These are phyloP conservation scores for Pyracantha coccinea DNA, from an alignment of 331 rosid genomes.

Conservation along the genomic window DNA sequence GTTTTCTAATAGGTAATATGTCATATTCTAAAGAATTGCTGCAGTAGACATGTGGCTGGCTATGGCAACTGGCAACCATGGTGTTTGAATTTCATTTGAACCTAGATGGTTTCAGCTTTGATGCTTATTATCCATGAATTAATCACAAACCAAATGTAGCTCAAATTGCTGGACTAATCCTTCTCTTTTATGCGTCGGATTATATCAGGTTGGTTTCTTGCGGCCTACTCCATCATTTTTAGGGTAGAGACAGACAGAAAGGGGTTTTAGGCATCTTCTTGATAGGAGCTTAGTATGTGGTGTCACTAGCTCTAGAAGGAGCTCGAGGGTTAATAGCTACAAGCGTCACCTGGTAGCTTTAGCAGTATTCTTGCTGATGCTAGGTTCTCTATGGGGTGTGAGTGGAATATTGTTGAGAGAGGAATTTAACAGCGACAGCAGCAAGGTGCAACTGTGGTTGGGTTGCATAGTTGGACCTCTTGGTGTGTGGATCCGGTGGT, in stretches of 20 bases:
- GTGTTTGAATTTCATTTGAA: background rate
- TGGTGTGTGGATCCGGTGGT: conserved; percentile 93
- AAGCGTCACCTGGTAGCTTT: conserved; percentile 34
- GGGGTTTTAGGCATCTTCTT: conserved; percentile 54
- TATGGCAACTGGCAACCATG: too few species aligned
- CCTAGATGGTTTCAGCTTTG: background rate
- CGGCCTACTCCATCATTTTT: conserved; percentile 47
- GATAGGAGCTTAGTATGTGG: conserved; percentile 19
- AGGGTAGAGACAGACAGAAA: conserved; percentile 79
- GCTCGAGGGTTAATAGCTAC: conserved; percentile 39
- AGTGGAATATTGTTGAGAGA: conserved; percentile 35
- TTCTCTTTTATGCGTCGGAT: background rate
- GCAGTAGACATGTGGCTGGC: background rate
- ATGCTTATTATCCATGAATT: background rate
- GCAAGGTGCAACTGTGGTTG: conserved; percentile 56
- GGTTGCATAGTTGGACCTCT: conserved; percentile 75
- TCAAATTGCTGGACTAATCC: background rate
- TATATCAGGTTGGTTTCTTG: conserved; percentile 62
- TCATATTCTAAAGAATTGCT: background rate
- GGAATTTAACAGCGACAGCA: conserved; percentile 36
- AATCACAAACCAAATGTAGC: background rate
- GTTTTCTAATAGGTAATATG: conserved; percentile 59
- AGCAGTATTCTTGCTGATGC: conserved; percentile 31
- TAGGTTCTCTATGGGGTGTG: conserved; percentile 44
- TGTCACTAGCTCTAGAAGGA: conserved; percentile 6